Evolutionary conservation across 805 yeast genomes (phyloP).

Genomic region (Pichia occidentalis): DNA sequence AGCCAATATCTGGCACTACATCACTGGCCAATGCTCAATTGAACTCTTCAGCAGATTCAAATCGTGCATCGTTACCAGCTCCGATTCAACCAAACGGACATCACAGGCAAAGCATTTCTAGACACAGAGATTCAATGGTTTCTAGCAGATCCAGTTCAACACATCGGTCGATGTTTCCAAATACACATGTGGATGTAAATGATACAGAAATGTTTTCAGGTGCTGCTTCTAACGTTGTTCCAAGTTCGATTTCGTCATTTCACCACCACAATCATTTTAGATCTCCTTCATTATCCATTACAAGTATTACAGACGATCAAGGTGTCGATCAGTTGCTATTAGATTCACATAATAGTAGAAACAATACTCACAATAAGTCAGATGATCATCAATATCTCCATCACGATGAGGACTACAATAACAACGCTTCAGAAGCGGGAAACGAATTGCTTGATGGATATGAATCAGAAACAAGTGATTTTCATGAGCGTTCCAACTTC

Average conservation of each 20-base stretch:
- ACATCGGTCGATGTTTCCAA: constrained; percentile 5
- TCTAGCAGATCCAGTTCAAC: constrained; percentile 17
- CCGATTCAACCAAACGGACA: too few relatives aligned
- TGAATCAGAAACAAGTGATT: constrained; percentile 29
- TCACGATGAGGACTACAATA: constrained; percentile 29
- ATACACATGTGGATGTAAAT: constrained; percentile 44
- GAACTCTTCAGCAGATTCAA: neutral
- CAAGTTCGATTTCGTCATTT: constrained; percentile 70
- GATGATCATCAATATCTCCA: constrained; percentile 10
- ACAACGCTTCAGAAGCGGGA: too few relatives aligned
- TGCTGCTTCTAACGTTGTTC: constrained; percentile 67
- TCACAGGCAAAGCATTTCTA: constrained; percentile 25
- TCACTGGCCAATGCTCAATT: too few relatives aligned
- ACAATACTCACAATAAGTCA: neutral
- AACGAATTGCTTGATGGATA: constrained; percentile 32
- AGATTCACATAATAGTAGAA: too few relatives aligned
- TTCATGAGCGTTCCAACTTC: constrained; percentile 43
- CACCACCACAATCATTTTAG: constrained; percentile 44
- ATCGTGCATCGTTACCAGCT: too few relatives aligned
- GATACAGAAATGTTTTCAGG: constrained; percentile 70
- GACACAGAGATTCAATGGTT: constrained; percentile 28
- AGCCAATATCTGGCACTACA: too few relatives aligned
- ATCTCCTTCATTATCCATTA: constrained; percentile 19
- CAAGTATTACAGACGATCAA: constrained; percentile 4
- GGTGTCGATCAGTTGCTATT: constrained; percentile 7